Evolutionary conservation across 2,329 filamentous ascomycete species (phyloP), one percentile per base, ranked within the genome.

Genomic region (Blumeriella jaapii): DNA sequence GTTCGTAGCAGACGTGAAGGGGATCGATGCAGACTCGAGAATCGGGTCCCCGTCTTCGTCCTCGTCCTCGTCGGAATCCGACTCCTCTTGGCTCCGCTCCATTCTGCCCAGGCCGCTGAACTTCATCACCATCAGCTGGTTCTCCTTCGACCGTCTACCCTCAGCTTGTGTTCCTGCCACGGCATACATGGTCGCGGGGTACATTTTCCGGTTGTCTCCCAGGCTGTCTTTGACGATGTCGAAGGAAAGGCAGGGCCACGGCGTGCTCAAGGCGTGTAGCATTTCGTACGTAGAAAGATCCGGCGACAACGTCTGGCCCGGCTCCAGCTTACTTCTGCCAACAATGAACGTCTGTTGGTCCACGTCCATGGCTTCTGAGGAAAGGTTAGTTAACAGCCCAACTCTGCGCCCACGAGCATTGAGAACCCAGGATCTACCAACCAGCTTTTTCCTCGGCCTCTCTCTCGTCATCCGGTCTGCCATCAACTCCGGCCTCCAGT

Each of bases 251-350:
- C 91, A 98, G 3, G 91, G 91, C 91, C 91, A 98, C 1, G 86
- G 86, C 6, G 87, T 87, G 59, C 82, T 91, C 45, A 98, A 72
- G 42, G 77, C 85, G 67, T 98, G 91, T 40, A 98, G 75, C 86
- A 98, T 93, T 58, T 95, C 82, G 65, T 98, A 98, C 5, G 89
- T 89, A n/a, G 82, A 84, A 40, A 83, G 69, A 61, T 98, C 91
- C 10, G 91, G 89, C 3, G 86, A 77, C 38, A 98, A 71, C 4
- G 85, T 87, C 66, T 96, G 86, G 51, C 86, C 89, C 9, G 85
- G 78, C 46, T 85, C 84, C 45, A 96, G 72, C 64, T 91, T 89
- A 59, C 86, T 85, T 53, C 91, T 76, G 45, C 91, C 91, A 48
- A 93, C 86, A 52, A 98, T 95, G 61, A 96, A 98, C 25, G 86